Evolutionary conservation across 2,329 filamentous ascomycete genomes (phyloP).

Genomic region (Pestalotiopsis sp.): DNA sequence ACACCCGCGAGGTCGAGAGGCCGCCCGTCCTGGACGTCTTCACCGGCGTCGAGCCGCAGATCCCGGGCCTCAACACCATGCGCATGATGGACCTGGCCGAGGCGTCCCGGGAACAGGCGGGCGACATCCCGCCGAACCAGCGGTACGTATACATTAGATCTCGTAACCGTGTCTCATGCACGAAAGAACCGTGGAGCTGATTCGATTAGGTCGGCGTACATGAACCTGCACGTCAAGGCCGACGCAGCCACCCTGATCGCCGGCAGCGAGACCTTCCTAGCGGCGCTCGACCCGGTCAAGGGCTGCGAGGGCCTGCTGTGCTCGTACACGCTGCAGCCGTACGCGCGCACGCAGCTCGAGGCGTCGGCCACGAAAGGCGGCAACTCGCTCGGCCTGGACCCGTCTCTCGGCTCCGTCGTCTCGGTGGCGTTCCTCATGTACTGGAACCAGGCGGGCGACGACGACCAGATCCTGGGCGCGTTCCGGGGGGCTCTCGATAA

Average conservation of each 20-base stretch:
- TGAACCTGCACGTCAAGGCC: conserved; percentile 18
- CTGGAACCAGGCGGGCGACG: conserved; percentile 17
- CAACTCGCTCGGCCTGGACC: conserved; percentile 16
- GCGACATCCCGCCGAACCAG: not conserved
- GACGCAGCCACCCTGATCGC: conserved; percentile 14
- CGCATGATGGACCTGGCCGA: not conserved
- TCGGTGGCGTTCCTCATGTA: conserved; percentile 16
- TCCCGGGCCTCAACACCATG: not conserved
- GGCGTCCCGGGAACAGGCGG: conserved; percentile 7
- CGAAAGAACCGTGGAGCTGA: not conserved
- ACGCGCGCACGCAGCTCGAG: conserved; percentile 15
- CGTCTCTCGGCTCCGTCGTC: conserved; percentile 13
- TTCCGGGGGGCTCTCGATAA: not conserved
- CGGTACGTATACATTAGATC: not conserved
- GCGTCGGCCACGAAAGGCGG: conserved; percentile 14
- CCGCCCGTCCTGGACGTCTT: not conserved
- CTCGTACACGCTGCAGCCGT: conserved; percentile 20
- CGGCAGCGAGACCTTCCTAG: conserved; percentile 7
- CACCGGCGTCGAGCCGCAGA: not conserved
- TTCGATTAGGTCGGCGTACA: conserved; percentile 10
- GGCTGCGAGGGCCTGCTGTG: conserved; percentile 11
- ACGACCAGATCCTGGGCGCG: conserved; percentile 6
- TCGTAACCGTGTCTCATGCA: not conserved
- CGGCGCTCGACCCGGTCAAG: conserved; percentile 13
- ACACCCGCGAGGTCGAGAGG: not conserved